These are phyloP conservation scores for Talaromyces sp. DNA, from an alignment of 2,329 filamentous ascomycete species.

Conservation along the genomic window DNA sequence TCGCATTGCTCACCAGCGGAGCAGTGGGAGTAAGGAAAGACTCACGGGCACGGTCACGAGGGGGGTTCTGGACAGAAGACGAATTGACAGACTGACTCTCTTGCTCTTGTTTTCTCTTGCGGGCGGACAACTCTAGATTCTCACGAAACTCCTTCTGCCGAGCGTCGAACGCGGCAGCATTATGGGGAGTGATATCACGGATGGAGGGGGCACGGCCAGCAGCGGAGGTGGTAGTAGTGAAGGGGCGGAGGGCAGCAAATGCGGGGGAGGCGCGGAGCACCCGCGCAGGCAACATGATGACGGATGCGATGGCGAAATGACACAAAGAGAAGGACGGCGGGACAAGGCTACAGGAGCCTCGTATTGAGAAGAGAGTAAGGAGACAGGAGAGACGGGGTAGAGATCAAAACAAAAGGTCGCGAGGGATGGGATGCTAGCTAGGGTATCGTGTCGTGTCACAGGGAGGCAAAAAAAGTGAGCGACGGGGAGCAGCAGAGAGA, in stretches of 20 bases:
- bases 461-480: neutral
- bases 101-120: slow-evolving; percentile 72
- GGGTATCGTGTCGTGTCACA: neutral
- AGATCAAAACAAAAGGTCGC: neutral
- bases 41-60: slow-evolving; percentile 31
- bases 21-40: slow-evolving; percentile 37
- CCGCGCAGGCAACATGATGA: slow-evolving; percentile 41
- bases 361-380: neutral
- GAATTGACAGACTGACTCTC: slow-evolving; percentile 67
- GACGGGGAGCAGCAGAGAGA: neutral
- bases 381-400: no score
- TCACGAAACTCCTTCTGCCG: slow-evolving; percentile 86
- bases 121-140: slow-evolving; percentile 63
- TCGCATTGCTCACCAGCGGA: slow-evolving; percentile 43
- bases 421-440: neutral
- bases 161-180: slow-evolving; percentile 69
- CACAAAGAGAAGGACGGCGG: neutral
- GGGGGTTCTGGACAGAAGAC: slow-evolving; percentile 38
- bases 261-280: slow-evolving; percentile 45
- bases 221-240: slow-evolving; percentile 53
- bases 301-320: neutral
- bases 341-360: neutral
- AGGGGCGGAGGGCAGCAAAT: slow-evolving; percentile 50
- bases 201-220: slow-evolving; percentile 64
- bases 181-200: slow-evolving; percentile 73